A percentile compares a stretch with the other conserved stretches of the same genome.
phyloP scores from a whole-genome alignment of 306 rosid species.

The Cucurbita moschata region DNA sequence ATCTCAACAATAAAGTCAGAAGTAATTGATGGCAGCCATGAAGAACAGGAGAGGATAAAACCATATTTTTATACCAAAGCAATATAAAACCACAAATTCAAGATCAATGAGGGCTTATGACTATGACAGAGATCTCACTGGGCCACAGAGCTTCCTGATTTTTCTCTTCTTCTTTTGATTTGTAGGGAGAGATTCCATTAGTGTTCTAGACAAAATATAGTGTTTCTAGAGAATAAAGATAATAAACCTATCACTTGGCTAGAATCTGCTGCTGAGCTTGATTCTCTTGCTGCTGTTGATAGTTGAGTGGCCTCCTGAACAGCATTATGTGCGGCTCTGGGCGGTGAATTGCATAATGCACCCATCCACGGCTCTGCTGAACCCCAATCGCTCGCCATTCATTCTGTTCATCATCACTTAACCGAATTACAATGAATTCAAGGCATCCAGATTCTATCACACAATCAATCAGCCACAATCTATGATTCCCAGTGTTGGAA shows the following conservation, averaged over 20 bases:
- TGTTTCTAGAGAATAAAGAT: neutral
- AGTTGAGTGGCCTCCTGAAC: constrained; percentile 88
- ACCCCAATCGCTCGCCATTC: constrained; percentile 99
- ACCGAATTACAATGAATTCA: neutral
- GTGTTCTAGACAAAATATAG: neutral
- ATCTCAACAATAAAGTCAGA: neutral
- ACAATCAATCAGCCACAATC: neutral
- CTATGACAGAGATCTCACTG: neutral
- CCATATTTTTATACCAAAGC: neutral
- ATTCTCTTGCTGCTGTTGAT: constrained; percentile 74
- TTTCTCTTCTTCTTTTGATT: neutral
- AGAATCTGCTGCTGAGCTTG: constrained; percentile 56
- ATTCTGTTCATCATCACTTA: constrained; percentile 22
- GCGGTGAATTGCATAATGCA: constrained; percentile 89
- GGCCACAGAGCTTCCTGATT: neutral
- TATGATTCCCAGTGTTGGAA: too few relatives aligned
- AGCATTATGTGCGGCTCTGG: constrained; percentile 99
- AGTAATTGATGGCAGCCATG: neutral
- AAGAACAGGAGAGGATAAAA: neutral
- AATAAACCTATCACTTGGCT: constrained; percentile 27
- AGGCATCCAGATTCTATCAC: neutral
- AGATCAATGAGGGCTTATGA: neutral
- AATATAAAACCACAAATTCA: neutral
- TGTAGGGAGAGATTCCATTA: neutral
- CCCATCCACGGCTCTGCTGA: constrained; percentile 99